Base-by-base conservation (phyloP, 2,329 filamentous ascomycete species). In the Ophiocordyceps sinensis region DNA sequence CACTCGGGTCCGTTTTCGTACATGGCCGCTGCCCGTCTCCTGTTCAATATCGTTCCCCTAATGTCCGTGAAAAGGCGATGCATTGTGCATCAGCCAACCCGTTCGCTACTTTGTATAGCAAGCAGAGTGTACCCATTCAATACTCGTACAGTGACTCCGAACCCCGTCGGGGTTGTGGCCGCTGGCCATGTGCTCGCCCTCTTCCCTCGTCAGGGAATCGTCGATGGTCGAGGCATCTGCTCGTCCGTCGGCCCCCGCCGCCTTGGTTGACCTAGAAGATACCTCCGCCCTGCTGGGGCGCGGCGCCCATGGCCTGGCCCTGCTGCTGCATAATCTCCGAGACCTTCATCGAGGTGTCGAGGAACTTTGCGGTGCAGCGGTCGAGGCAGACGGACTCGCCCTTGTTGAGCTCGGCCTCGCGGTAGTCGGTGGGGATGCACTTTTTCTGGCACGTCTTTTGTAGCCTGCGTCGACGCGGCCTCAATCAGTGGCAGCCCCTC, bases 331-430 rank as follows among this genome's bases (percentile, higher is more conserved):
- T 87, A 68, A 93, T 85, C 68, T 96, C 88, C 56, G 84, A 89
- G 45, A 96, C 85, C 72, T 95, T 96, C 71, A 94, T 79, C 64
- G 94, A 94, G 57, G 94, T 88, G 54, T 96, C 89, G 68, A 98
- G 95, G 72, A 96, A 98, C 71, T 98, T 98, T 59, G 84, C 76
- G 44, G 93, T 85, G 68, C 93, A 98, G 57, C 91, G 85, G 69
- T 98, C 91, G 53, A 98, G 79, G 70, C 93, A 98, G 54, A 98
- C 91, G 52, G 83, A 87, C 68, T 98, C 91, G 73, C 88, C 93
- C 71, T 98, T 98, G 77, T 95, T 94, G 57, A 98, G 79, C 54
- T 98, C 89, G 62, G 77, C 79, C 70, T 98, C 91, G 62, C 87
- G 86, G 77, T 96, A 98, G 55, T 89, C 79, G 57, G 70, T 73